Percentiles rank a stretch among this genome's conserved stretches.
These are phyloP conservation scores for Gentiana macrophylla DNA, from an alignment of 257 asterid genomes.

Conservation along the genomic window DNA sequence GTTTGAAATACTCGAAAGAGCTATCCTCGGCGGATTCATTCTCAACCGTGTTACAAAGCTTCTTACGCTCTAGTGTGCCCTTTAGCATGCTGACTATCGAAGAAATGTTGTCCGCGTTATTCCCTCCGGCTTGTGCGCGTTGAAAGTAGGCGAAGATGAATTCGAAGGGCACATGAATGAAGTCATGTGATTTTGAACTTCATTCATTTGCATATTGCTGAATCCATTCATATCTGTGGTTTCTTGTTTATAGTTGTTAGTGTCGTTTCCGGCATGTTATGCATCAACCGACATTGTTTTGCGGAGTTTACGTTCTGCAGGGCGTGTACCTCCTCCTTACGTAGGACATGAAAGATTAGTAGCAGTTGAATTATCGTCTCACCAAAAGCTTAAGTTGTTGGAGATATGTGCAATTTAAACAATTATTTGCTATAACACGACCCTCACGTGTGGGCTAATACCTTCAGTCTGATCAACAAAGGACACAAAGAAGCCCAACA, in stretches of 20 bases:
- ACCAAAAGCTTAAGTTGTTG: not conserved
- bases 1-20: constrained; percentile 24
- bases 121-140: constrained; percentile 27
- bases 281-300: constrained; percentile 41
- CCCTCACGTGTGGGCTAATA: too few species aligned
- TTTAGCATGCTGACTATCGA: constrained; percentile 88
- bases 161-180: constrained; percentile 27
- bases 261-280: constrained; percentile 28
- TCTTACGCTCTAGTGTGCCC: constrained; percentile 54
- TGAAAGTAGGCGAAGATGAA: constrained; percentile 50
- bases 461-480: too few species aligned
- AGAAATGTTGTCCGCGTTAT: constrained; percentile 43
- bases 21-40: constrained; percentile 16
- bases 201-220: constrained; percentile 13
- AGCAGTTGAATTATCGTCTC: too few species aligned
- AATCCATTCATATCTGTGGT: constrained; percentile 12
- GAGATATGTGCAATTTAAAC: not conserved
- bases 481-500: too few species aligned
- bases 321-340: constrained; percentile 74
- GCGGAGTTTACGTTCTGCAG: constrained; percentile 54
- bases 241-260: constrained; percentile 24
- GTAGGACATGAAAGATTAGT: not conserved
- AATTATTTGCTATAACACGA: too few species aligned
- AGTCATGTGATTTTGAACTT: constrained; percentile 14
- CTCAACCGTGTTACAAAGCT: constrained; percentile 9